phyloP scores from a whole-genome alignment of 2,329 filamentous ascomycete species.

The Epichloe elymi region DNA sequence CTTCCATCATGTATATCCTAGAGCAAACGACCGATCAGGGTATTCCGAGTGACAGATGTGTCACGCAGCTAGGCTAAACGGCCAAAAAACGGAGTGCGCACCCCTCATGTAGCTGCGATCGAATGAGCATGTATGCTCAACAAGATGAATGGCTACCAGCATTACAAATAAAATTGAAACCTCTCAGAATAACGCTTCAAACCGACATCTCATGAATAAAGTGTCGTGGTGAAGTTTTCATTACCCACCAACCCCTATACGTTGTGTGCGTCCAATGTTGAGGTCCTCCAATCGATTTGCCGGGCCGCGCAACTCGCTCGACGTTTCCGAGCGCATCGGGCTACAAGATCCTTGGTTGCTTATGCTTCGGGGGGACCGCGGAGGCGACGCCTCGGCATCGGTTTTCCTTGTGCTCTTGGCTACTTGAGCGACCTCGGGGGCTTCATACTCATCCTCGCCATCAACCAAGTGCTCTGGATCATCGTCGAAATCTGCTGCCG shows the following conservation, averaged over 20 bases:
- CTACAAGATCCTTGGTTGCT: constrained; percentile 14
- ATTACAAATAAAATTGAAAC: too few species aligned
- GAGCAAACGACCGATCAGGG: too few species aligned
- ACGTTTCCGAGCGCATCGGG: constrained; percentile 15
- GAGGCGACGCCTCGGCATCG: background rate
- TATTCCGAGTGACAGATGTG: background rate
- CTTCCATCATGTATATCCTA: background rate
- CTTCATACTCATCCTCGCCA: constrained; percentile 13
- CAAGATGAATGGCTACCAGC: background rate
- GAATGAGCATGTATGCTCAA: too few species aligned
- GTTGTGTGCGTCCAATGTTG: constrained; percentile 16
- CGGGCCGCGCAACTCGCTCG: constrained; percentile 15
- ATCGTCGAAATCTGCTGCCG: constrained; percentile 7
- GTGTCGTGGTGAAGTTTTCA: background rate
- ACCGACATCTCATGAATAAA: background rate
- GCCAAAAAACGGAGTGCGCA: too few species aligned
- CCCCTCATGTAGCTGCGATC: too few species aligned
- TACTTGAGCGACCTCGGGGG: background rate
- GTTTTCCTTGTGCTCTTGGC: constrained; percentile 6
- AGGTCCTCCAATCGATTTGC: constrained; percentile 20
- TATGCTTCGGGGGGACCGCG: background rate
- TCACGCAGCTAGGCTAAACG: too few species aligned
- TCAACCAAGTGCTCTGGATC: constrained; percentile 18
- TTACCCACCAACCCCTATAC: constrained; percentile 17
- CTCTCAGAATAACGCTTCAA: too few species aligned